Conservation (phyloP, 257 asterid genomes). For the Scutellaria galericulata region DNA sequence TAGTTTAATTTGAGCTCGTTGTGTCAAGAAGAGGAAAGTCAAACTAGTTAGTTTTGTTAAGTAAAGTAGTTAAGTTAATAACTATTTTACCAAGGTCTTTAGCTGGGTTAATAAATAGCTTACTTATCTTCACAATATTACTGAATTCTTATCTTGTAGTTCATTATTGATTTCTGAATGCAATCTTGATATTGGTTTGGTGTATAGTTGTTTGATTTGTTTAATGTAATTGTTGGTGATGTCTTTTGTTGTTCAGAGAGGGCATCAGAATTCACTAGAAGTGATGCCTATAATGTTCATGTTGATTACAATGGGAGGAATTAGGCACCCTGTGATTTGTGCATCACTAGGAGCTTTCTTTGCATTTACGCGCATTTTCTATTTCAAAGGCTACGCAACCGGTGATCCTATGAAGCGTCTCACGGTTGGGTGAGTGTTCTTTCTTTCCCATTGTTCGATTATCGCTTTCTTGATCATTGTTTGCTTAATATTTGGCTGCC, state of each 20-base stretch:
- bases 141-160: no score
- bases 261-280: constrained; percentile 97
- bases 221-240: constrained; percentile 11
- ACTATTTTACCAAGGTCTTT: no score
- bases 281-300: constrained; percentile 69
- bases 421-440: constrained; percentile 57
- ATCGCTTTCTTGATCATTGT: constrained; percentile 13
- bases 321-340: constrained; percentile 67
- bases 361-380: constrained; percentile 61
- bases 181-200: no score
- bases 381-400: constrained; percentile 82
- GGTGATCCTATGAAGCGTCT: constrained; percentile 76
- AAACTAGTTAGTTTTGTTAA: no score
- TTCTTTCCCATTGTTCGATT: background rate
- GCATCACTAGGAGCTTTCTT: constrained; percentile 64
- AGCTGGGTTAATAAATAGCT: no score
- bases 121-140: no score
- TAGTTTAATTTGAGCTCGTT: background rate
- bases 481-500: background rate
- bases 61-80: no score
- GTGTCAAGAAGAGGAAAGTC: no score
- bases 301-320: constrained; percentile 74
- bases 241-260: constrained; percentile 61
- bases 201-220: background rate
- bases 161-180: no score